Percentiles rank a stretch among this genome's conserved stretches.
Evolutionary conservation across 495 filamentous ascomycete genomes (phyloP).

Genomic region (Alectoria sarmentosa): DNA sequence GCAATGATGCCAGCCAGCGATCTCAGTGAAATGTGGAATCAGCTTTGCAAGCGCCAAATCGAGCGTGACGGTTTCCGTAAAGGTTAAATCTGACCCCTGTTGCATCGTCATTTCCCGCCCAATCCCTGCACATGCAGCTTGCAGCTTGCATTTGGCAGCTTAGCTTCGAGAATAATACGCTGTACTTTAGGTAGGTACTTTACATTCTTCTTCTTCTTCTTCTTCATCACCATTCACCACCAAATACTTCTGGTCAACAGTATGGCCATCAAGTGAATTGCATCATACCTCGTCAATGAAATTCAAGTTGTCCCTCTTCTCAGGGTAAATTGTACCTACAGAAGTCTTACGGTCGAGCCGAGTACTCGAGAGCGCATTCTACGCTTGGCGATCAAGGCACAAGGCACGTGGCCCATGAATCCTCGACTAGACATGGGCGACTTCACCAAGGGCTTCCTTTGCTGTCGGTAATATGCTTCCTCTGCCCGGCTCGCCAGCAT

Average conservation of each 20-base stretch:
- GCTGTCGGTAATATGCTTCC: conserved; percentile 42
- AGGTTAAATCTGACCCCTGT: neutral
- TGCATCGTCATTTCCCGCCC: neutral
- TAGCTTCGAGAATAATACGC: no score
- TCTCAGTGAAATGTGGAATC: neutral
- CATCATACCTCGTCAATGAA: no score
- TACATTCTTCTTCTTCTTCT: no score
- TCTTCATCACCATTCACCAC: neutral
- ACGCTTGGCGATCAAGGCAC: neutral
- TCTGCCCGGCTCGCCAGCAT: conserved; percentile 65
- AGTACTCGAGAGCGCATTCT: neutral
- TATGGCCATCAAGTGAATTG: no score
- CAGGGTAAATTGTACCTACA: no score
- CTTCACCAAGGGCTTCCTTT: neutral
- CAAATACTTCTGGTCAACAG: no score
- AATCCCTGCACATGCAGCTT: neutral
- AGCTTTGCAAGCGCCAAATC: neutral
- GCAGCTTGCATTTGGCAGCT: no score
- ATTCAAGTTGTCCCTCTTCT: no score
- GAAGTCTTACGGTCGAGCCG: no score
- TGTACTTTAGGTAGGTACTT: no score
- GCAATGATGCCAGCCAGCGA: neutral
- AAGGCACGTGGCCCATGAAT: conserved; percentile 9
- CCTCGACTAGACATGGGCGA: neutral
- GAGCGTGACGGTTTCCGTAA: conserved; percentile 1